phyloP scores from a whole-genome alignment of 371 early-diverging fungal genomes.

The Mortierella sp. region DNA sequence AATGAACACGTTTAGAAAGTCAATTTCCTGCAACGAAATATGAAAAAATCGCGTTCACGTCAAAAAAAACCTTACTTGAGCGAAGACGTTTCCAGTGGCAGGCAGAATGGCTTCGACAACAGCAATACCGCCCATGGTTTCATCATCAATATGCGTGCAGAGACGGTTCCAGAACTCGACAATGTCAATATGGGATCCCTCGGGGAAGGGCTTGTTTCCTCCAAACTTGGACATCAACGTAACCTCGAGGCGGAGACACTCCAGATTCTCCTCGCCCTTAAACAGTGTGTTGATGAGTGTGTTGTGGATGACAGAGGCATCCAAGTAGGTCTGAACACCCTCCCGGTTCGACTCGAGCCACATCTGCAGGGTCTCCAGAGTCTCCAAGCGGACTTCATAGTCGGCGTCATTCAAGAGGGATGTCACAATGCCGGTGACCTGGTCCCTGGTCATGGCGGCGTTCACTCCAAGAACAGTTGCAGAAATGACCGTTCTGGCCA shows the following conservation, averaged over 20 bases:
- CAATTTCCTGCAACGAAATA: not conserved
- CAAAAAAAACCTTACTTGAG: constrained; percentile 27
- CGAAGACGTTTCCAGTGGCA: constrained; percentile 52
- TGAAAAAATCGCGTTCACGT: not conserved
- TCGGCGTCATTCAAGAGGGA: constrained; percentile 59
- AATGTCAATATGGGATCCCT: constrained; percentile 36
- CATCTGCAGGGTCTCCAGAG: constrained; percentile 60
- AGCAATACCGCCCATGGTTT: constrained; percentile 51
- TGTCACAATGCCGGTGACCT: constrained; percentile 43
- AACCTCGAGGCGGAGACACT: constrained; percentile 68
- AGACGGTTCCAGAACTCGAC: constrained; percentile 57
- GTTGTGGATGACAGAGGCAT: constrained; percentile 46
- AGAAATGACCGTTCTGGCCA: constrained; percentile 61
- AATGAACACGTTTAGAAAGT: not conserved
- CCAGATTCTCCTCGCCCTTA: constrained; percentile 64
- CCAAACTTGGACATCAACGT: constrained; percentile 58
- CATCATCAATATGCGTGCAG: constrained; percentile 44
- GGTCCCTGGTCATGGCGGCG: constrained; percentile 30
- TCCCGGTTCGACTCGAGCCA: constrained; percentile 38
- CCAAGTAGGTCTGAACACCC: constrained; percentile 35
- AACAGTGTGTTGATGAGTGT: constrained; percentile 65
- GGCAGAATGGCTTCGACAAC: constrained; percentile 55
- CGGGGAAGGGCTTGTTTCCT: constrained; percentile 58
- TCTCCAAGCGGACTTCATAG: constrained; percentile 75
- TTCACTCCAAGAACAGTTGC: constrained; percentile 50